phyloP scores from a whole-genome alignment of 352 stramenopile species.

The Globisporangium abappressorium region DNA sequence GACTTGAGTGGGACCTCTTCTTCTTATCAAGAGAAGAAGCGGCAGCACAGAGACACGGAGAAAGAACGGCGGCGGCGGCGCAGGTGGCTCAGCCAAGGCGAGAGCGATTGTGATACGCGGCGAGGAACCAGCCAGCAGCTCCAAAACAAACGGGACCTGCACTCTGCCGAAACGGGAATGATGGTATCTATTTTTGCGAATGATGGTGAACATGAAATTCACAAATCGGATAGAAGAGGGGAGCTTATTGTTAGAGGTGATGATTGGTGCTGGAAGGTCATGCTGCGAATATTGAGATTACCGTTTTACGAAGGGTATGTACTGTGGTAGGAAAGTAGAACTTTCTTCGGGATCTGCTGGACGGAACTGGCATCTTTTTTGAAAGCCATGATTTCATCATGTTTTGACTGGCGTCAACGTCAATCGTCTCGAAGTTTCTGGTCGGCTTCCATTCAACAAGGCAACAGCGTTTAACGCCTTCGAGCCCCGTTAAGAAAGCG shows the following conservation, averaged over 20 bases:
- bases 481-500: no score
- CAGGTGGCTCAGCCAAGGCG: conserved; percentile 1
- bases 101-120: conserved; percentile 9
- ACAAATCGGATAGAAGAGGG: not conserved
- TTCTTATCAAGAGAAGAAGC: not conserved
- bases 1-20: not conserved
- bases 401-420: not conserved
- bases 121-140: conserved; percentile 1
- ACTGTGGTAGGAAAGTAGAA: not conserved
- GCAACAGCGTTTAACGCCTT: no score
- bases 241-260: not conserved
- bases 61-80: not conserved
- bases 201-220: not conserved
- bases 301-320: not conserved
- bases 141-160: not conserved
- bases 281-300: no score
- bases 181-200: conserved; percentile 8
- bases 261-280: not conserved
- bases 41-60: not conserved
- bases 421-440: not conserved
- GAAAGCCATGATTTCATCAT: not conserved
- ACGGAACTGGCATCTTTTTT: conserved; percentile 1
- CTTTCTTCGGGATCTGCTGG: not conserved
- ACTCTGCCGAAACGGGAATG: conserved; percentile 2
- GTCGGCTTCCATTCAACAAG: no score